Evolutionary conservation across 164 flowering plant genomes (phyloP).

Genomic region (Stephania japonica): DNA sequence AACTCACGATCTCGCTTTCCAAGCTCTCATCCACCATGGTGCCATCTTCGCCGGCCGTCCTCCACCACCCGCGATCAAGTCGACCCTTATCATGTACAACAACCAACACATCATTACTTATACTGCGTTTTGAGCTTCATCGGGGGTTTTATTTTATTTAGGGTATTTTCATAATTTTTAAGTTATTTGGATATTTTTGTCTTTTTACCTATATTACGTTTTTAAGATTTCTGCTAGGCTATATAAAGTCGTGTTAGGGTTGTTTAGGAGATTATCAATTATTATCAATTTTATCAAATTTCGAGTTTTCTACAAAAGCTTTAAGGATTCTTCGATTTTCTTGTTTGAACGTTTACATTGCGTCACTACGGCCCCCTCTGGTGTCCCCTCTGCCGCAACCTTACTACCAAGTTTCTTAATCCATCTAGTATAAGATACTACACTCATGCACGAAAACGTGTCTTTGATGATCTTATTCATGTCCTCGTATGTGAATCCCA

Average conservation of each 20-base stretch:
- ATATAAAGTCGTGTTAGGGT: too few relatives aligned
- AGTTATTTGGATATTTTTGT: too few relatives aligned
- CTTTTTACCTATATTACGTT: too few relatives aligned
- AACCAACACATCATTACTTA: constrained; percentile 25
- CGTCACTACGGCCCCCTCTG: constrained; percentile 42
- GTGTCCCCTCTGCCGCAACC: constrained; percentile 40
- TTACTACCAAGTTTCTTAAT: constrained; percentile 28
- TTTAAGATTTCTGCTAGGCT: too few relatives aligned
- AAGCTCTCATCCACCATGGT: constrained; percentile 38
- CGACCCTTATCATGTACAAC: constrained; percentile 11
- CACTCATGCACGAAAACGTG: constrained; percentile 27
- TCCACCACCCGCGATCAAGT: neutral
- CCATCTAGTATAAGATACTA: constrained; percentile 30
- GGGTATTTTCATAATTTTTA: too few relatives aligned
- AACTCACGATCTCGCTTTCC: constrained; percentile 28
- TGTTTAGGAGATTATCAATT: too few relatives aligned
- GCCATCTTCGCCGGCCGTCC: constrained; percentile 40
- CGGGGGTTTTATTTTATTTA: too few relatives aligned
- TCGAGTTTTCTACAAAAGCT: too few relatives aligned
- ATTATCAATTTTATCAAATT: too few relatives aligned
- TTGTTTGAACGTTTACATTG: too few relatives aligned
- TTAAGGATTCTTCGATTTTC: too few relatives aligned
- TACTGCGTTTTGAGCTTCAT: too few relatives aligned
- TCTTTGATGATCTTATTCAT: constrained; percentile 11
- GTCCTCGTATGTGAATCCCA: neutral